Evolutionary conservation across 495 filamentous ascomycete species (phyloP).

Genomic region (Geoglossum glabrum): DNA sequence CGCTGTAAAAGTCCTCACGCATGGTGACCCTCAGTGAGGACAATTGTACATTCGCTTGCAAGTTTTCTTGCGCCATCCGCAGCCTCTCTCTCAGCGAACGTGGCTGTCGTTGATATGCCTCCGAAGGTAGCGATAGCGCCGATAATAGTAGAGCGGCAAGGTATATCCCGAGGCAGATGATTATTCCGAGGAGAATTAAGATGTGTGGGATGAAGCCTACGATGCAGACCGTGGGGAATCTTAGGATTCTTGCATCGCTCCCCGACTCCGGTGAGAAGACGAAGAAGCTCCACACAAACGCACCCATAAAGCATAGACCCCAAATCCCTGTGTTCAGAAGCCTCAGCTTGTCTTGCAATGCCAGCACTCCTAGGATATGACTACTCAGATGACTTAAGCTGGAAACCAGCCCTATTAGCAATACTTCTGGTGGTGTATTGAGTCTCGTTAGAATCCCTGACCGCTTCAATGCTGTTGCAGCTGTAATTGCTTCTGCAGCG

Average conservation of each 20-base stretch:
- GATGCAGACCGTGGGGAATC: constrained; percentile 85
- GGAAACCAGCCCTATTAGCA: constrained; percentile 73
- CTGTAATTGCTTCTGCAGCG: not conserved
- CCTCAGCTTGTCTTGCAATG: constrained; percentile 54
- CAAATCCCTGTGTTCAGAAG: constrained; percentile 74
- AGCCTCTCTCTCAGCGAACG: constrained; percentile 35
- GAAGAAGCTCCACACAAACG: constrained; percentile 50
- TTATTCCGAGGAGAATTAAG: constrained; percentile 58
- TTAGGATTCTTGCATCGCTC: constrained; percentile 31
- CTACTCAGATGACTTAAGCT: constrained; percentile 75
- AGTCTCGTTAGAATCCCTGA: constrained; percentile 16
- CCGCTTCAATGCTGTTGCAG: not conserved
- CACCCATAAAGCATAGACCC: constrained; percentile 70
- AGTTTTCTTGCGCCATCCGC: constrained; percentile 52
- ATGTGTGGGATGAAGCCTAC: constrained; percentile 89
- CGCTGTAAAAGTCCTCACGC: constrained; percentile 89
- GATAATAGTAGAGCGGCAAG: constrained; percentile 52
- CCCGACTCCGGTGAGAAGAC: constrained; percentile 28
- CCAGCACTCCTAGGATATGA: constrained; percentile 59
- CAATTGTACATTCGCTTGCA: constrained; percentile 78
- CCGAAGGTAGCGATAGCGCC: constrained; percentile 40
- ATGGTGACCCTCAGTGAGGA: constrained; percentile 55
- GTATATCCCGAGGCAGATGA: constrained; percentile 57
- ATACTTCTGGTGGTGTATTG: constrained; percentile 77
- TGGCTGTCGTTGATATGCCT: constrained; percentile 16